A percentile compares a stretch with the other conserved stretches of the same genome.
phyloP scores from a whole-genome alignment of 768 basidiomycete genomes.

The Arthromyces matolae region DNA sequence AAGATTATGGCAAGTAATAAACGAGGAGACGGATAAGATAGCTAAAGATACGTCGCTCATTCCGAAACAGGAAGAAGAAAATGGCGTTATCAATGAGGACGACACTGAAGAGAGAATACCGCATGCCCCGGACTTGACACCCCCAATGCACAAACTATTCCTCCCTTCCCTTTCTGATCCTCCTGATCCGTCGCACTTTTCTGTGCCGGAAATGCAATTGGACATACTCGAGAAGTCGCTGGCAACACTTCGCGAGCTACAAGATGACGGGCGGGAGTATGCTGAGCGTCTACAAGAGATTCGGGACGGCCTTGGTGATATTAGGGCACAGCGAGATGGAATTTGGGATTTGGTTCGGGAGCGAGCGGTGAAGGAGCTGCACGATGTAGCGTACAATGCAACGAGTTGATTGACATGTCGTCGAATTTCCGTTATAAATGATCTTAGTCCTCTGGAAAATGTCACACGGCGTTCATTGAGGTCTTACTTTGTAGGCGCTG shows the following conservation, averaged over 20 bases:
- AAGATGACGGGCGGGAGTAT: conserved; percentile 86
- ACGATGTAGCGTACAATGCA: conserved; percentile 52
- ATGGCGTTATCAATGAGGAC: conserved; percentile 45
- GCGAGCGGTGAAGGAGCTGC: conserved; percentile 70
- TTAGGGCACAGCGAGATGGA: conserved; percentile 63
- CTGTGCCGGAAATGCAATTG: conserved; percentile 61
- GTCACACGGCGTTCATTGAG: too few relatives aligned
- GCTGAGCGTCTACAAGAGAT: conserved; percentile 83
- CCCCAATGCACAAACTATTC: conserved; percentile 64
- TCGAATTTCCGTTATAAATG: too few relatives aligned
- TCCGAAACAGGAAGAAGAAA: conserved; percentile 67
- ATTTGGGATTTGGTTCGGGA: conserved; percentile 79
- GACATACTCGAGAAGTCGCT: conserved; percentile 73
- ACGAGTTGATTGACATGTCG: too few relatives aligned
- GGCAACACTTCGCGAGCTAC: conserved; percentile 69
- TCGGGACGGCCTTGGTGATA: conserved; percentile 73
- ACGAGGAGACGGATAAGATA: conserved; percentile 56
- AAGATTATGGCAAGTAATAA: conserved; percentile 76
- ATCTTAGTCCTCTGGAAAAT: too few relatives aligned
- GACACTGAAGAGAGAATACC: conserved; percentile 42
- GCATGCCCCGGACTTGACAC: conserved; percentile 65
- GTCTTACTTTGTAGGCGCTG: neutral
- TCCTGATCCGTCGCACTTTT: conserved; percentile 60
- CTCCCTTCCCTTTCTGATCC: conserved; percentile 47
- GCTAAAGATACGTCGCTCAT: conserved; percentile 39